Evolutionary conservation across 2,329 filamentous ascomycete species (phyloP).

Genomic region (Stagonosporopsis vannaccii): DNA sequence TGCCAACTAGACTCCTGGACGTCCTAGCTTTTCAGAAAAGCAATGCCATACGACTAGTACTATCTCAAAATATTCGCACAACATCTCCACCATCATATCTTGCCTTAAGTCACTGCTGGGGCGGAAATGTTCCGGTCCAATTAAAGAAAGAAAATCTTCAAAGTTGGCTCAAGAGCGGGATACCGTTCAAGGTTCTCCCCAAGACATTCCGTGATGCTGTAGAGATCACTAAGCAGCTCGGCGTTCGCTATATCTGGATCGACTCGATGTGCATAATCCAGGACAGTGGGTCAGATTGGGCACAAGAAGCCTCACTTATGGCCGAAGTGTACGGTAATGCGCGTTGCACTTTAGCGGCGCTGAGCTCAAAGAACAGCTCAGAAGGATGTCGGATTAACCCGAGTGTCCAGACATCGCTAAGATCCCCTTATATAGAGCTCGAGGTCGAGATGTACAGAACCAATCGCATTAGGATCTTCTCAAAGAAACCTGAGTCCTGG

Average conservation of each 20-base stretch:
- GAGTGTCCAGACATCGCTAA: neutral
- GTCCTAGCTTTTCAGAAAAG: neutral
- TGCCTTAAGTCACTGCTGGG: neutral
- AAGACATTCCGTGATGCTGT: constrained; percentile 17
- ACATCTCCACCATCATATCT: no score
- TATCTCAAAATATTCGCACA: no score
- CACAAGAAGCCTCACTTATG: constrained; percentile 8
- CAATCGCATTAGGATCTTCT: neutral
- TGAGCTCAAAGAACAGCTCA: neutral
- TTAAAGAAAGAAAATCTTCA: no score
- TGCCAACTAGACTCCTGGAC: no score
- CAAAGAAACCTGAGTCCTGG: neutral
- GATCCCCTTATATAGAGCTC: neutral
- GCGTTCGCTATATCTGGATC: constrained; percentile 17
- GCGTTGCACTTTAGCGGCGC: constrained; percentile 4
- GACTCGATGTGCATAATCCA: constrained; percentile 21
- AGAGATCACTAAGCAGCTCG: neutral
- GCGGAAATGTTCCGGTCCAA: no score
- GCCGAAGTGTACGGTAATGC: constrained; percentile 7
- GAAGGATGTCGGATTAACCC: neutral
- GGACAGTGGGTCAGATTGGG: constrained; percentile 5
- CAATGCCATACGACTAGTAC: no score
- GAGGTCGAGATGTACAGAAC: neutral
- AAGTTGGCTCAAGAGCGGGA: neutral
- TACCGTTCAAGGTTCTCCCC: neutral